phyloP scores from a whole-genome alignment of 768 basidiomycete genomes.

The Plicaturopsis crispa region DNA sequence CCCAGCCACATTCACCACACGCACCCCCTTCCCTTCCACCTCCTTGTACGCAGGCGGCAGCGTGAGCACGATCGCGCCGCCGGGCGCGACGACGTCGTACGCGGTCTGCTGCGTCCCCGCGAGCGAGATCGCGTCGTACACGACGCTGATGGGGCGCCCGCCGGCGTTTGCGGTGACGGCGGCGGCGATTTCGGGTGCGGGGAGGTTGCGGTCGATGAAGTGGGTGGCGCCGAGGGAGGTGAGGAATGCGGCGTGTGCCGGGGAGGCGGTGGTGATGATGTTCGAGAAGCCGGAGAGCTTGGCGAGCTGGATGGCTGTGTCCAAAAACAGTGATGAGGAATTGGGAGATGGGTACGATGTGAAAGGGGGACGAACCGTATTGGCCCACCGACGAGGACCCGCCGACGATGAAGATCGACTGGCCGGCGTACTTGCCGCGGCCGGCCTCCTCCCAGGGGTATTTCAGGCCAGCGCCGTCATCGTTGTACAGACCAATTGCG shows the following conservation, averaged over 20 bases:
- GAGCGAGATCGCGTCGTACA: conserved; percentile 11
- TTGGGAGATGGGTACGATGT: too few relatives aligned
- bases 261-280: conserved; percentile 32
- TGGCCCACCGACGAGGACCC: conserved; percentile 17
- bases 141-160: conserved; percentile 8
- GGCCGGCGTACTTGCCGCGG: conserved; percentile 8
- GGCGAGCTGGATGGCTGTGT: conserved; percentile 25
- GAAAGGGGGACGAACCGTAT: conserved; percentile 7
- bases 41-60: background rate
- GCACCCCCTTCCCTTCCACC: background rate
- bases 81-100: conserved; percentile 12
- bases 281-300: conserved; percentile 25
- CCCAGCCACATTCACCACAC: too few relatives aligned
- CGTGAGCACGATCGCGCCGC: conserved; percentile 10
- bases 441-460: conserved; percentile 8
- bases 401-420: conserved; percentile 14
- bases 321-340: background rate
- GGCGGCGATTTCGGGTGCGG: conserved; percentile 14
- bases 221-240: conserved; percentile 29
- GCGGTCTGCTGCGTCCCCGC: conserved; percentile 2
- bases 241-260: conserved; percentile 22
- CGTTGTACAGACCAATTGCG: conserved; percentile 15
- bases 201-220: conserved; percentile 22
- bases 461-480: conserved; percentile 6
- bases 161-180: too few relatives aligned